phyloP scores from a whole-genome alignment of 495 filamentous ascomycete genomes.

The Aspergillus kassunensis region DNA sequence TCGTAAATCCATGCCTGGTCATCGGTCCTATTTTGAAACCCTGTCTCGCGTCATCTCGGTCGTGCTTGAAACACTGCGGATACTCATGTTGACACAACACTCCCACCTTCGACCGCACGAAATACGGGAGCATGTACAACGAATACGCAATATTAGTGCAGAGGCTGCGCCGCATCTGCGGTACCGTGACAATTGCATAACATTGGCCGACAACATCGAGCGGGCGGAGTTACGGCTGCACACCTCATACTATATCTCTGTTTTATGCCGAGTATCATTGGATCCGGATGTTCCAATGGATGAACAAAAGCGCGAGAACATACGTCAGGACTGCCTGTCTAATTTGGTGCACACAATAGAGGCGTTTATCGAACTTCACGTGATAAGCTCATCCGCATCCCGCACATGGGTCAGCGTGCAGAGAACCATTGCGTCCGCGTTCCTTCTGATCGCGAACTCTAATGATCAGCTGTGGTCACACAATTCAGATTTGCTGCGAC shows the following conservation, averaged over 20 bases:
- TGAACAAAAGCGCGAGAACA: conserved; percentile 27
- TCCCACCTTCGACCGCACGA: conserved; percentile 38
- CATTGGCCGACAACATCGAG: conserved; percentile 50
- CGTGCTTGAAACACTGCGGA: conserved; percentile 52
- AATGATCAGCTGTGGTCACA: conserved; percentile 29
- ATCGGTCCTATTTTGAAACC: conserved; percentile 50
- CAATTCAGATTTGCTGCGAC: conserved; percentile 37
- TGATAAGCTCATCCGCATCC: conserved; percentile 36
- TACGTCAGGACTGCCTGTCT: conserved; percentile 44
- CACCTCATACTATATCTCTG: conserved; percentile 54
- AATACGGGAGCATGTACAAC: conserved; percentile 49
- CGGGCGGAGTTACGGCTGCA: conserved; percentile 54
- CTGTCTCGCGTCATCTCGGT: conserved; percentile 53
- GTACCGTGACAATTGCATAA: conserved; percentile 42
- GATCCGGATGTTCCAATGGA: conserved; percentile 39
- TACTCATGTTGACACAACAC: conserved; percentile 41
- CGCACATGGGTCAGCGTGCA: conserved; percentile 49
- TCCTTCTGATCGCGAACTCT: conserved; percentile 42
- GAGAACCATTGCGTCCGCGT: conserved; percentile 44
- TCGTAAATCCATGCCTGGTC: conserved; percentile 44
- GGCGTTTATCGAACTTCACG: conserved; percentile 44
- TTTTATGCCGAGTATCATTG: conserved; percentile 54
- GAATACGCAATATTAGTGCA: conserved; percentile 46
- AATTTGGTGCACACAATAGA: conserved; percentile 42
- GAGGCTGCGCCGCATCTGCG: conserved; percentile 52